Evolutionary conservation across 371 early-diverging fungal species (phyloP).

Genomic region (Lichtheimia hyalospora): DNA sequence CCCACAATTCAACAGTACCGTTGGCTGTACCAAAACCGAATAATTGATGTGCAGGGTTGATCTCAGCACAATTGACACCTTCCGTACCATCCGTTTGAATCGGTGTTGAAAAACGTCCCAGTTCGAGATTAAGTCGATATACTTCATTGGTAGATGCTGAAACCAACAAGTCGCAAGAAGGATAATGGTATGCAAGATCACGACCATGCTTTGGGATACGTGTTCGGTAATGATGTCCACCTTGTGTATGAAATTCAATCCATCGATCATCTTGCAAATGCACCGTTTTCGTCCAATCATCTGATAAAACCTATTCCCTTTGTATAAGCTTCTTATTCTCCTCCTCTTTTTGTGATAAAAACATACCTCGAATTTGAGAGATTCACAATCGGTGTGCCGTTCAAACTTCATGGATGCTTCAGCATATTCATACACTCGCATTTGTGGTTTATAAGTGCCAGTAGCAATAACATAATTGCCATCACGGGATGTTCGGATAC

Average conservation of each 20-base stretch:
- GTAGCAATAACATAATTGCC: conserved; percentile 90
- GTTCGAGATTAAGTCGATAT: conserved; percentile 93
- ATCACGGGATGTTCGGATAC: conserved; percentile 85
- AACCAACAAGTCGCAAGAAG: conserved; percentile 91
- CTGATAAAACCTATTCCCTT: conserved; percentile 72
- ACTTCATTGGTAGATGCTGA: conserved; percentile 82
- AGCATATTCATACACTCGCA: conserved; percentile 92
- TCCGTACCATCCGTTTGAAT: conserved; percentile 71
- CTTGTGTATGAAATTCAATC: conserved; percentile 97
- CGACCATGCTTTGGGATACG: conserved; percentile 96
- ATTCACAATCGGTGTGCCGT: conserved; percentile 95
- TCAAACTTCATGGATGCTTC: conserved; percentile 98
- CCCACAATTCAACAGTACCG: conserved; percentile 94
- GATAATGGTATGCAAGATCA: conserved; percentile 89
- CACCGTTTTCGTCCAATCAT: conserved; percentile 98
- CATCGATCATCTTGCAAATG: conserved; percentile 91
- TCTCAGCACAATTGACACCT: conserved; percentile 80
- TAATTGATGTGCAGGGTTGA: conserved; percentile 93
- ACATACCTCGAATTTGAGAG: conserved; percentile 80
- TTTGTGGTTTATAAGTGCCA: conserved; percentile 98
- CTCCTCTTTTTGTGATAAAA: neutral
- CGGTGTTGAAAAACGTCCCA: conserved; percentile 92
- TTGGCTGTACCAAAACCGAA: conserved; percentile 89
- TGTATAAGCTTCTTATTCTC: neutral
- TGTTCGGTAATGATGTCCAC: conserved; percentile 94